Conservation (phyloP, 371 early-diverging fungal genomes). For the Enterospora canceri region DNA sequence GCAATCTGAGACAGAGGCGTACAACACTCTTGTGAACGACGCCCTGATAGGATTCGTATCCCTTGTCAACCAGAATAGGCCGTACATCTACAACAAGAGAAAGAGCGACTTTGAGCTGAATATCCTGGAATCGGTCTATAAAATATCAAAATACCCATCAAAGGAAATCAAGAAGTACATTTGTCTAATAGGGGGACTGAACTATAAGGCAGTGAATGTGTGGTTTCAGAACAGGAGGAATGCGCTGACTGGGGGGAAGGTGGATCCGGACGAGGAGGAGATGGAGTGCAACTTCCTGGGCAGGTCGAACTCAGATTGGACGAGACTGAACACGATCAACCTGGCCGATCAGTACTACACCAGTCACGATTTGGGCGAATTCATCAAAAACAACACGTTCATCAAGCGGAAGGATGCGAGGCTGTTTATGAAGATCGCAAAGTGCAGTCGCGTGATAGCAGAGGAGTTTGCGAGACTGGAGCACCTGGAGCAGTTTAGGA, state of each 20-base stretch:
- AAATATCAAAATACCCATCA: constrained; percentile 12
- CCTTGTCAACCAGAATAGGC: neutral
- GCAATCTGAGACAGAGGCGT: neutral
- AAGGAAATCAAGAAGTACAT: constrained; percentile 9
- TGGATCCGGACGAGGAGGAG: neutral
- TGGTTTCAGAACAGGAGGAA: constrained; percentile 30
- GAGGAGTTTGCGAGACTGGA: neutral
- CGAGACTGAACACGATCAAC: no score
- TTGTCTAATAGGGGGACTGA: neutral
- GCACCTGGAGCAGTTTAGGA: neutral
- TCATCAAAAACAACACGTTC: neutral
- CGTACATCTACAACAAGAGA: constrained; percentile 1
- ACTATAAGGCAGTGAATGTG: constrained; percentile 16
- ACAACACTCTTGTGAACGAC: neutral
- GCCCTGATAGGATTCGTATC: neutral
- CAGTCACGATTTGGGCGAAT: no score
- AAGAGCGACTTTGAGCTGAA: constrained; percentile 12
- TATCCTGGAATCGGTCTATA: constrained; percentile 10
- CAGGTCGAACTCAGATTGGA: neutral
- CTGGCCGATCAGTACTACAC: no score
- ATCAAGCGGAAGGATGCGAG: neutral
- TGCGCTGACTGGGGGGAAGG: neutral
- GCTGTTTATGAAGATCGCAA: neutral
- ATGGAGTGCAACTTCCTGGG: neutral
- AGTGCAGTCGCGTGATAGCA: neutral